These are phyloP conservation scores for Elsinoe fawcettii DNA, from an alignment of 2,329 filamentous ascomycete species.

Conservation along the genomic window DNA sequence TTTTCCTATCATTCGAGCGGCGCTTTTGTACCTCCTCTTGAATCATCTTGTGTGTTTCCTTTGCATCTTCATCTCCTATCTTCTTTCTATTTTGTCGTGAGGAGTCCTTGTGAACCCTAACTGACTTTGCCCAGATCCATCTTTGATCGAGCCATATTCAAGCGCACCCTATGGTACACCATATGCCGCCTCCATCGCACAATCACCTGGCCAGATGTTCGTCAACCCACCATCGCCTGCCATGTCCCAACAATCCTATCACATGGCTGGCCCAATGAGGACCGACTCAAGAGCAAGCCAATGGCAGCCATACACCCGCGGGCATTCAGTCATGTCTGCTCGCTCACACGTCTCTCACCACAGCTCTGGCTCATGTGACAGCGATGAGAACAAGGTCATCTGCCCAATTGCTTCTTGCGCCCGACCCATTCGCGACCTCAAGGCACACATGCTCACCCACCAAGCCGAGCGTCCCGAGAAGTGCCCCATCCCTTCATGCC, in stretches of 20 bases:
- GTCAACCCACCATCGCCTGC: slow-evolving; percentile 54
- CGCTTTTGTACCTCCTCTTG: slow-evolving; percentile 30
- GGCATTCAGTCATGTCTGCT: slow-evolving; percentile 63
- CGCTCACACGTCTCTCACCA: slow-evolving; percentile 58
- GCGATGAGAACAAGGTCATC: slow-evolving; percentile 53
- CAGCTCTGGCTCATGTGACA: slow-evolving; percentile 34
- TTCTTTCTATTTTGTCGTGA: slow-evolving; percentile 19
- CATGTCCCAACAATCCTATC: slow-evolving; percentile 49
- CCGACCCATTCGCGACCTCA: slow-evolving; percentile 80
- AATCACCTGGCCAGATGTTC: slow-evolving; percentile 34
- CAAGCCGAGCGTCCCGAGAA: slow-evolving; percentile 87
- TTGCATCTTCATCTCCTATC: slow-evolving; percentile 21
- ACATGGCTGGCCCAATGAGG: slow-evolving; percentile 49
- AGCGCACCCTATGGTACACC: slow-evolving; percentile 35
- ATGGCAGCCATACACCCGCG: slow-evolving; percentile 50
- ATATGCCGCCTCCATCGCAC: slow-evolving; percentile 33
- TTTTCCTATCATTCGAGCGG: slow-evolving; percentile 32
- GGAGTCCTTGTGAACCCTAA: not conserved
- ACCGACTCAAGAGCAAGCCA: slow-evolving; percentile 47
- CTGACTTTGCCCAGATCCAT: slow-evolving; percentile 44
- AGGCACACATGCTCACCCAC: slow-evolving; percentile 91
- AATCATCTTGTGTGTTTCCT: slow-evolving; percentile 37
- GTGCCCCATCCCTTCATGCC: slow-evolving; percentile 84
- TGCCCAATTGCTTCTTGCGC: slow-evolving; percentile 81
- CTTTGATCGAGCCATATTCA: slow-evolving; percentile 48